Base-by-base conservation (phyloP, 2,329 filamentous ascomycete genomes). In the Verticillium nubilum region DNA sequence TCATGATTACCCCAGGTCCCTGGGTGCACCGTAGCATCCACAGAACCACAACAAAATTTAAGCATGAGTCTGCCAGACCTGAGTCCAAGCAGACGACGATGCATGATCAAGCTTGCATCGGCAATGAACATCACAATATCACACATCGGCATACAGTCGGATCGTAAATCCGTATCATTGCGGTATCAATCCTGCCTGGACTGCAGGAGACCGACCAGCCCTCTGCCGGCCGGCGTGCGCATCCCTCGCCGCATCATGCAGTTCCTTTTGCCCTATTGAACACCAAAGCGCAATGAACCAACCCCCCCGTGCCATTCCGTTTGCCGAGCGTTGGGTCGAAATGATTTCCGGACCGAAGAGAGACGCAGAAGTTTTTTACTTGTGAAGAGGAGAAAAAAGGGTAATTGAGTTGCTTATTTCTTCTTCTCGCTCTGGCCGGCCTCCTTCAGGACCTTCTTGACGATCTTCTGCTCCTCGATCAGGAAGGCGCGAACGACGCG, bases 371-470 rank as follows among this genome's bases (percentile, higher is more conserved):
- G 17, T 28, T 31, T 31, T 31, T 31, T 53, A 53, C 27, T 15
- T 57, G 19, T 52, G 55, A 61, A 58, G 37, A 57, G 29, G 57
- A 58, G 55, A 54, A 35, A 53, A 31, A 31, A 13, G 9, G 29
- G 26, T 53, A 17, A 19, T 25, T 65, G 59, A 62, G 62, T 79
- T 80, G 67, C 83, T 86, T 90, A 86, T 82, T 86, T 86, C 83
- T 86, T 86, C 80, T 84, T 87, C 72, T 82, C 78, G 74, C 80
- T 76, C 74, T 79, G 90, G 85, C 91, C 90, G 84, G 96, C 91
- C 86, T 98, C 94, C 90, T 97, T 97, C 78, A 98, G 87, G 74
- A 99, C 95, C 91, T 99, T 99, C 92, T 99, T 99, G 82, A 99
- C 95, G 73, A 99, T 98, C 91, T 99, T 99, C 87, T 99, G 95